Conservation (phyloP, 2,329 filamentous ascomycete genomes). For the Lachnellula willkommii region DNA sequence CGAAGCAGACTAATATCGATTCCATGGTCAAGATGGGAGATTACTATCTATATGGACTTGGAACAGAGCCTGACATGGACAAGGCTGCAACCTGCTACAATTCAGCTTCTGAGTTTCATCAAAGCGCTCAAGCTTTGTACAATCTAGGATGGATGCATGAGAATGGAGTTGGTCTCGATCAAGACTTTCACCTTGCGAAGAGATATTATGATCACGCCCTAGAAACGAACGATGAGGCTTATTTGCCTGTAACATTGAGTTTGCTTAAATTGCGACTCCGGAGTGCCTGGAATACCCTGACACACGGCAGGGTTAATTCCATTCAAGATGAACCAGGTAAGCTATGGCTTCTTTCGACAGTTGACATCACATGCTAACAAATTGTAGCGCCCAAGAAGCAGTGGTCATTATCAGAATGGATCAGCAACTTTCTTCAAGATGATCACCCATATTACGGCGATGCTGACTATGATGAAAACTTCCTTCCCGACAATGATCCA, state of each 20-base stretch:
- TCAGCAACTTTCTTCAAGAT: conserved; percentile 75
- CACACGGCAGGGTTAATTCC: conserved; percentile 82
- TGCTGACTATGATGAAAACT: conserved; percentile 41
- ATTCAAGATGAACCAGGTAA: conserved; percentile 85
- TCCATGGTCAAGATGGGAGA: conserved; percentile 97
- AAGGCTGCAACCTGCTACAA: conserved; percentile 93
- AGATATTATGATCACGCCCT: conserved; percentile 90
- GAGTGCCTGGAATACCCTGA: conserved; percentile 92
- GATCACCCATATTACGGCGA: conserved; percentile 54
- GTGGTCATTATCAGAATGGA: conserved; percentile 79
- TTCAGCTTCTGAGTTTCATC: conserved; percentile 82
- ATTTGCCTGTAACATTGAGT: conserved; percentile 84
- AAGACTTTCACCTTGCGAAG: conserved; percentile 97
- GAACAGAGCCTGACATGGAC: conserved; percentile 64
- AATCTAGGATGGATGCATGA: conserved; percentile 99
- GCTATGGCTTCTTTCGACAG: conserved; percentile 24
- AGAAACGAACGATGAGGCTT: conserved; percentile 87
- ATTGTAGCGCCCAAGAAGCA: conserved; percentile 60
- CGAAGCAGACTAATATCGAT: conserved; percentile 88
- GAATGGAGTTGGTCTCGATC: conserved; percentile 84
- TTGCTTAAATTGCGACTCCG: conserved; percentile 77
- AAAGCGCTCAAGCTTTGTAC: conserved; percentile 92
- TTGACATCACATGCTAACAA: conserved; percentile 26
- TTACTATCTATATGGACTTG: conserved; percentile 84
- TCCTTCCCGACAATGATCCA: conserved; percentile 45